phyloP scores from a whole-genome alignment of 2,329 filamentous ascomycete genomes.

The Apiospora hydei region DNA sequence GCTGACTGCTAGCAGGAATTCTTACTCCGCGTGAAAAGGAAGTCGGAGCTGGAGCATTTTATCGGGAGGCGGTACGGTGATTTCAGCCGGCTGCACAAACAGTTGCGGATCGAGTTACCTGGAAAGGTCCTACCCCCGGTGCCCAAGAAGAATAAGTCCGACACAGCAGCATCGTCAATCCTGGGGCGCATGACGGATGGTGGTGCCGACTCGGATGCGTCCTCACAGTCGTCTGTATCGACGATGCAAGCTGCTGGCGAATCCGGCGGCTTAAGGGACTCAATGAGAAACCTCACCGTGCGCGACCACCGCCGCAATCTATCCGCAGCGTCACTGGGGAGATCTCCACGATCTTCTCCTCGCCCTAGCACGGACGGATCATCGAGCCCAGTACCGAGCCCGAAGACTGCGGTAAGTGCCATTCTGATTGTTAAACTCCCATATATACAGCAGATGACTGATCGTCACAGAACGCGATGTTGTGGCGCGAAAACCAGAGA shows the following conservation, averaged over 20 bases:
- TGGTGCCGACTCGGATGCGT: slow-evolving; percentile 75
- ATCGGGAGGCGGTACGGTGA: slow-evolving; percentile 89
- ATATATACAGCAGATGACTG: slow-evolving; percentile 42
- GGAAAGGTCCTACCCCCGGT: slow-evolving; percentile 88
- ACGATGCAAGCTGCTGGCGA: slow-evolving; percentile 55
- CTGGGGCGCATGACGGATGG: slow-evolving; percentile 57
- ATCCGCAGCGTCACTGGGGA: slow-evolving; percentile 46
- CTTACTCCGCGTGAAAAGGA: slow-evolving; percentile 82
- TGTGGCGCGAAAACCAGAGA: slow-evolving; percentile 89
- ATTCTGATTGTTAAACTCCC: not conserved
- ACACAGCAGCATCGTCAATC: slow-evolving; percentile 68
- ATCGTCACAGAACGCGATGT: slow-evolving; percentile 55
- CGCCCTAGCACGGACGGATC: slow-evolving; percentile 54
- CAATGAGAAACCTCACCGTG: slow-evolving; percentile 52
- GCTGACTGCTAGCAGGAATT: slow-evolving; percentile 71
- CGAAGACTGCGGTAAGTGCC: slow-evolving; percentile 40
- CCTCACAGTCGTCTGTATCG: slow-evolving; percentile 82
- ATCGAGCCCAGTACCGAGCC: slow-evolving; percentile 38
- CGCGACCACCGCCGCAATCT: slow-evolving; percentile 49
- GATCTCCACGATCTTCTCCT: slow-evolving; percentile 45
- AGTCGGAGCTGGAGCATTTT: slow-evolving; percentile 77
- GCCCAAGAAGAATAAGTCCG: slow-evolving; percentile 90
- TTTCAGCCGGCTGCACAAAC: slow-evolving; percentile 81
- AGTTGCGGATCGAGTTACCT: slow-evolving; percentile 82
- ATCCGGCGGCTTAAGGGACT: slow-evolving; percentile 40